phyloP scores from a whole-genome alignment of 805 yeast species.

The Saturnispora halmiae region DNA sequence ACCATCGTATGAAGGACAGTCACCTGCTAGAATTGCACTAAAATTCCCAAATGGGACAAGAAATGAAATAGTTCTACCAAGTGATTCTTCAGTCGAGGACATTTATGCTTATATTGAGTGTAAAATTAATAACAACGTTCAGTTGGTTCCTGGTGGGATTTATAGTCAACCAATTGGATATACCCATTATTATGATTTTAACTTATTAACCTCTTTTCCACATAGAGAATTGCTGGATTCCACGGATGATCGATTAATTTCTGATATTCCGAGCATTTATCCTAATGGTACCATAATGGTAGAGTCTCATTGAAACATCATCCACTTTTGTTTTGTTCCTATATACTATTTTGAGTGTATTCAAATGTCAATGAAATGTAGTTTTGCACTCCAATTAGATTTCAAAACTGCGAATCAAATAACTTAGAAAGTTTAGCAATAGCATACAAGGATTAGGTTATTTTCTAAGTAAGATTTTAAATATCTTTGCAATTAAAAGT shows the following conservation, averaged over 20 bases:
- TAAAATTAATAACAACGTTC: constrained; percentile 19
- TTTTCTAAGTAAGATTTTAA: too few species aligned
- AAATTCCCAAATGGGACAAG: constrained; percentile 58
- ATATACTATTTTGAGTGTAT: too few species aligned
- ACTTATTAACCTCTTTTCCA: constrained; percentile 40
- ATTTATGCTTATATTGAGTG: constrained; percentile 66
- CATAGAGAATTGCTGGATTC: constrained; percentile 42
- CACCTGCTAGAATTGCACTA: constrained; percentile 57
- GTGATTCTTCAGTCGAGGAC: constrained; percentile 44
- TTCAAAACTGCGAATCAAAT: too few species aligned
- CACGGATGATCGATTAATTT: constrained; percentile 25
- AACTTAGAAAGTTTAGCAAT: too few species aligned
- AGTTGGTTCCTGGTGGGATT: constrained; percentile 25
- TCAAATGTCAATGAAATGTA: too few species aligned
- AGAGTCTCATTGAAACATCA: not conserved
- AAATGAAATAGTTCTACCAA: constrained; percentile 39
- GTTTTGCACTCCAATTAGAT: too few species aligned
- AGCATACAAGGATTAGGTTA: too few species aligned
- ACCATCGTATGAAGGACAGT: constrained; percentile 18
- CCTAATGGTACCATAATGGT: constrained; percentile 50
- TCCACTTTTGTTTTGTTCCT: too few species aligned
- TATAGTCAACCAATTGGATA: constrained; percentile 27
- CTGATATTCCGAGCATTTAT: constrained; percentile 40
- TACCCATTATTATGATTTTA: constrained; percentile 40
- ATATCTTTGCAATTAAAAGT: too few species aligned